Percentiles rank a stretch among this genome's conserved stretches.
Conservation (phyloP, 2,329 filamentous ascomycete species). For the Fusarium scirpi region DNA sequence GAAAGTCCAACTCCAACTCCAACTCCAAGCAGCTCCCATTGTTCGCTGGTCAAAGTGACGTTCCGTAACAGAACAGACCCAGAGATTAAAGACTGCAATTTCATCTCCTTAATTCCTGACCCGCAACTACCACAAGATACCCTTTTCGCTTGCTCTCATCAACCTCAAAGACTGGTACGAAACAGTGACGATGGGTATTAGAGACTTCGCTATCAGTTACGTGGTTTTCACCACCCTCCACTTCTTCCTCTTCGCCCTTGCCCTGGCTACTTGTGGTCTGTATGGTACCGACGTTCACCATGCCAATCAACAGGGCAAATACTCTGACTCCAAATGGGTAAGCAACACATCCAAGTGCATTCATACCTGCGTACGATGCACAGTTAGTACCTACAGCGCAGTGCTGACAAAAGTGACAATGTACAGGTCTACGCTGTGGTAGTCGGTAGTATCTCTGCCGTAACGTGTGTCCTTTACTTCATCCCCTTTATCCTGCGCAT, state of each 20-base stretch:
- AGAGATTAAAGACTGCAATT: neutral
- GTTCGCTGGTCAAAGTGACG: constrained; percentile 9
- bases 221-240: constrained; percentile 73
- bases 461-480: constrained; percentile 74
- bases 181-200: constrained; percentile 56
- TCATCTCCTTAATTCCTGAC: neutral
- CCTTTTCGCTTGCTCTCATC: neutral
- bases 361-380: neutral
- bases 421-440: constrained; percentile 77
- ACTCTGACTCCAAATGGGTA: constrained; percentile 78
- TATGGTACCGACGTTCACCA: constrained; percentile 77
- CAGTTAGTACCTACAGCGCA: neutral
- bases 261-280: constrained; percentile 80
- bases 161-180: constrained; percentile 13
- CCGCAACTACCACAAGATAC: constrained; percentile 11
- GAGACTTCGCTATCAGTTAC: constrained; percentile 61
- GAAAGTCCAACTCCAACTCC: neutral
- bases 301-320: constrained; percentile 62
- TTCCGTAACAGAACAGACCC: too few relatives aligned
- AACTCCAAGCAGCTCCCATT: neutral
- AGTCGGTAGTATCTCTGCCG: constrained; percentile 72
- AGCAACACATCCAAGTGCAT: constrained; percentile 38
- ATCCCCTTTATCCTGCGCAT: constrained; percentile 70
- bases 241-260: constrained; percentile 80
- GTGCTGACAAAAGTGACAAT: constrained; percentile 22